Conservation (phyloP, 345 rosid species). For the Moricandia arvensis region DNA sequence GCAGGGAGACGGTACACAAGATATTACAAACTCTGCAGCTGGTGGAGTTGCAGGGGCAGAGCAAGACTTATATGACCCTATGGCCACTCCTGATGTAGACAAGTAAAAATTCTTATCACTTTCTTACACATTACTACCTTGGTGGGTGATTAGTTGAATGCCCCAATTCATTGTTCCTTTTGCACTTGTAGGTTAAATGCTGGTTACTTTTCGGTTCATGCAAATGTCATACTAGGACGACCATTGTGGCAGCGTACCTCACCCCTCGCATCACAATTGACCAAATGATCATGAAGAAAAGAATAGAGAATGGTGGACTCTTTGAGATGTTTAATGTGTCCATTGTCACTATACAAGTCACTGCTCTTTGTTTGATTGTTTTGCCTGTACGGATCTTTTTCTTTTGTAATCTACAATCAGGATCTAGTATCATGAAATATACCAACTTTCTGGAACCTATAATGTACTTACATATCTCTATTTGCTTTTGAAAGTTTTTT, state of each 20-base stretch:
- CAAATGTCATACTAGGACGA: constrained; percentile 68
- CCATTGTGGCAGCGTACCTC: constrained; percentile 69
- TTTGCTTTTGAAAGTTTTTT: not conserved
- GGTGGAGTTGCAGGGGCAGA: constrained; percentile 58
- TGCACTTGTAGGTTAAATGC: constrained; percentile 66
- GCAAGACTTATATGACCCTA: constrained; percentile 75
- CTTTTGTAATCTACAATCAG: constrained; percentile 8
- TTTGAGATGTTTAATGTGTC: constrained; percentile 16
- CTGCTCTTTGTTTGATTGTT: constrained; percentile 13
- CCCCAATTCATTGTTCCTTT: constrained; percentile 18
- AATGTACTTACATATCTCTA: not conserved
- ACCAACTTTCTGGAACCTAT: not conserved
- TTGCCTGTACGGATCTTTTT: not conserved
- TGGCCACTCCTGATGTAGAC: constrained; percentile 84
- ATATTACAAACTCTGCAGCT: constrained; percentile 44
- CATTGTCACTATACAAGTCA: not conserved
- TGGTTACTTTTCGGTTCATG: constrained; percentile 72
- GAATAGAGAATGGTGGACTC: constrained; percentile 2
- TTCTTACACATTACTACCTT: not conserved
- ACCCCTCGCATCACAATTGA: constrained; percentile 43
- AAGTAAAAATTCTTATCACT: constrained; percentile 44
- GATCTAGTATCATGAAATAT: constrained; percentile 4
- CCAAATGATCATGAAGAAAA: constrained; percentile 17
- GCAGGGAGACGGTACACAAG: constrained; percentile 79
- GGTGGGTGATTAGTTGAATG: constrained; percentile 10